Conservation (phyloP, 169 alveolate genomes). For the Cyclospora cayetanensis region DNA sequence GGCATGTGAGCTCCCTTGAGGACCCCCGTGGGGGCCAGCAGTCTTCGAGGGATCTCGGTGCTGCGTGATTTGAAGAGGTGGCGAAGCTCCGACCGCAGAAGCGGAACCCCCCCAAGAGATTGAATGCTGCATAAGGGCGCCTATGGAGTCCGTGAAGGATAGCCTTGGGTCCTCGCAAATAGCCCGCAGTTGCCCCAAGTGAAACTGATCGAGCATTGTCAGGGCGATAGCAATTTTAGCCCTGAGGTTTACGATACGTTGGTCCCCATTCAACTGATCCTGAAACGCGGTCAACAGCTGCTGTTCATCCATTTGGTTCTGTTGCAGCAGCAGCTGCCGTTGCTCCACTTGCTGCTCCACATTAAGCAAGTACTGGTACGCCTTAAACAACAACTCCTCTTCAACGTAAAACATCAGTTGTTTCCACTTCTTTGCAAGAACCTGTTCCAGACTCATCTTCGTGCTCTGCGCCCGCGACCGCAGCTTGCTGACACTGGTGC, state of each 20-base stretch:
- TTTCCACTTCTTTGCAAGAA: constrained; percentile 12
- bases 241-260: neutral
- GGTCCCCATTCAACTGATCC: neutral
- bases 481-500: neutral
- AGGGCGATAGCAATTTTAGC: neutral
- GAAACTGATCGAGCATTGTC: neutral
- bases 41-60: neutral
- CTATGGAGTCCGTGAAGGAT: neutral
- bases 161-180: constrained; percentile 28
- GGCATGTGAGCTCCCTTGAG: neutral
- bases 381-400: constrained; percentile 41
- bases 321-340: neutral
- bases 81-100: constrained; percentile 38
- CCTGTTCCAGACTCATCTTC: neutral
- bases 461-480: constrained; percentile 39
- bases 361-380: neutral
- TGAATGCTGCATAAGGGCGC: neutral
- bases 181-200: neutral
- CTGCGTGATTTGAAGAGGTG: constrained; percentile 1
- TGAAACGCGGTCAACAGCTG: neutral
- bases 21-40: neutral
- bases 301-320: neutral
- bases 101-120: neutral
- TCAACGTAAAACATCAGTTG: constrained; percentile 12
- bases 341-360: constrained; percentile 19